Base-by-base conservation (phyloP, 257 asterid genomes). In the Agastache rugosa region DNA sequence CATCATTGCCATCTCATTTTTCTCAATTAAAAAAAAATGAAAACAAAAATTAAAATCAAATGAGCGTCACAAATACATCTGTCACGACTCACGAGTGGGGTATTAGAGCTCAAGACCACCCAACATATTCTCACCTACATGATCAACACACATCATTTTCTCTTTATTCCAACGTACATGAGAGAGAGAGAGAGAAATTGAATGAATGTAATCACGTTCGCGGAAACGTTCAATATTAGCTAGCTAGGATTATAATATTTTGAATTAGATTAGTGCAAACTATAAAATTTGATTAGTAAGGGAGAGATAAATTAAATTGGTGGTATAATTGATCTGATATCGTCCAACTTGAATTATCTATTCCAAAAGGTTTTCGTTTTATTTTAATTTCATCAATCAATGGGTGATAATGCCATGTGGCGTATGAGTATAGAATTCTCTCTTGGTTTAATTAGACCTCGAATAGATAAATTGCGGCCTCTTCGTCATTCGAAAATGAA, bases 341-440 rank as follows among this genome's bases (percentile, higher is more conserved):
- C 19, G n/a, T 50, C 9, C 56, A 50, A 16, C 23, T 50, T 50
- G 22, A 50, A 50, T 5, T 6, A 50, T n/a, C 56, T 11, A n/a
- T n/a, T 17, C 6, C 23, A 10, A 1, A n/a, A n/a, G n/a, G 16
- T 2, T 11, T 44, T 11, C 1, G 12, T 3, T 11, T 44, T 1
- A 11, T 12, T 44, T 44, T 2, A 37, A 1, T 6, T 37, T 8
- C 11, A 39, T 39, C 66, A 61, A 60, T 67, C 76, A 60, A 76
- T 23, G 17, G 29, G 44, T 37, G 68, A 35, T 19, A 1, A 35
- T 47, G 55, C 12, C 1, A 48, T 61, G 31, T 62, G 3, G 72
- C 72, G 72, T 69, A 6, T 61, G 76, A 69, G 76, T 17, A 1
- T 69, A 51, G 76, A 62, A 69, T 66, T 76, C 61, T 63, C 14